These are phyloP conservation scores for Anthoceros angustus DNA, from an alignment of 225 moss, liverwort and hornwort species.

Conservation along the genomic window DNA sequence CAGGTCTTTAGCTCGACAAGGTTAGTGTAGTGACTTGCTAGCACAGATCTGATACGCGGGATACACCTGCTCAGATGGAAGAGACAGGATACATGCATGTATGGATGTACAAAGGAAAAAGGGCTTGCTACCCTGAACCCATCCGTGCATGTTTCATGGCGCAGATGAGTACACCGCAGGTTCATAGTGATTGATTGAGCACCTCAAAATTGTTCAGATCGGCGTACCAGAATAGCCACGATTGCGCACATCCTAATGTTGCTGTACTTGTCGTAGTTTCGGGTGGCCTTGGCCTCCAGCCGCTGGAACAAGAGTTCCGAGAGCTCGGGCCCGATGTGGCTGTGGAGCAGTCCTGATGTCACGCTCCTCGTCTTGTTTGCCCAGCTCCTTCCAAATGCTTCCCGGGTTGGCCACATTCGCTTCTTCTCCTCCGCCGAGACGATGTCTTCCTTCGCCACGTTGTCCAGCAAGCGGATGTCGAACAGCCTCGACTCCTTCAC, in stretches of 20 bases:
- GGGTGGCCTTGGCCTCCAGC: conserved; percentile 2
- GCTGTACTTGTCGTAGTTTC: conserved; percentile 3
- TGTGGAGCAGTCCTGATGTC: conserved; percentile 7
- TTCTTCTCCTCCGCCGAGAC: background rate
- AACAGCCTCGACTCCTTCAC: conserved; percentile 11
- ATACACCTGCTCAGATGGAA: no score
- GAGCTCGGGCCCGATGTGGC: background rate
- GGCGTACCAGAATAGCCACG: background rate
- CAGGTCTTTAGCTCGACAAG: no score
- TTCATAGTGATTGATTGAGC: no score
- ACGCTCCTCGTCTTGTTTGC: background rate
- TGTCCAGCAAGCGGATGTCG: conserved; percentile 16
- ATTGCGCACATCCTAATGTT: conserved; percentile 6
- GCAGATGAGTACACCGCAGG: no score
- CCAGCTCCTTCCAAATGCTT: conserved; percentile 1
- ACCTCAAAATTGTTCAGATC: background rate
- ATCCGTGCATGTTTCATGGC: no score
- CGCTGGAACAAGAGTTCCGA: conserved; percentile 7
- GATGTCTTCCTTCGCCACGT: background rate
- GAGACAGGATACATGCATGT: no score
- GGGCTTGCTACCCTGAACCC: no score
- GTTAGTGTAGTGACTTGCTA: no score
- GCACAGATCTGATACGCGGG: no score
- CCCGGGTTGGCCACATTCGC: background rate
- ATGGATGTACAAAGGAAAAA: no score